phyloP scores from a whole-genome alignment of 192 early-diverging fungal genomes.

The Umbelopsis isabellina region DNA sequence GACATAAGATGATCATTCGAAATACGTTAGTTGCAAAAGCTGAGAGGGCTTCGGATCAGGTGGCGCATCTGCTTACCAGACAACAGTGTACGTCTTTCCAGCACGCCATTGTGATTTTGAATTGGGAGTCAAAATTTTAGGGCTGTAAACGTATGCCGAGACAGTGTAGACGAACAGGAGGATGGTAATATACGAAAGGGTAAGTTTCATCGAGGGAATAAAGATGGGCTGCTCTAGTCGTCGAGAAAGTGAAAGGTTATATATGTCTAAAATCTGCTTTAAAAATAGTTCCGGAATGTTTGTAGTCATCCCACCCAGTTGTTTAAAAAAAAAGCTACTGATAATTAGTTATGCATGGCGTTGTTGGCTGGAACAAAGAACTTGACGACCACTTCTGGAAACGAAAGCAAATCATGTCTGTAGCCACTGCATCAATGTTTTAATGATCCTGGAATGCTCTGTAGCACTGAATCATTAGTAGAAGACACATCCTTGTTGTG shows the following conservation, averaged over 20 bases:
- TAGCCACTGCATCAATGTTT: no score
- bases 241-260: neutral
- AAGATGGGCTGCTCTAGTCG: neutral
- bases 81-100: slow-evolving; percentile 22
- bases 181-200: neutral
- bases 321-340: no score
- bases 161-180: neutral
- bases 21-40: no score
- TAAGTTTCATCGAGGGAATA: neutral
- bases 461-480: no score
- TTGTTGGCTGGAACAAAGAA: no score
- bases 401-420: no score
- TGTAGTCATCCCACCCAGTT: no score
- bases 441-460: no score
- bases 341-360: no score
- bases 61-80: slow-evolving; percentile 16
- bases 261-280: neutral
- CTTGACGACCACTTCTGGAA: no score
- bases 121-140: slow-evolving; percentile 17
- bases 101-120: slow-evolving; percentile 26
- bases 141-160: neutral
- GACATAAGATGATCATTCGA: neutral
- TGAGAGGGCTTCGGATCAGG: neutral
- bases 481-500: no score
- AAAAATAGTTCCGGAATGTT: neutral